Evolutionary conservation across 805 yeast species (phyloP).

Genomic region (Metschnikowia proteae): DNA sequence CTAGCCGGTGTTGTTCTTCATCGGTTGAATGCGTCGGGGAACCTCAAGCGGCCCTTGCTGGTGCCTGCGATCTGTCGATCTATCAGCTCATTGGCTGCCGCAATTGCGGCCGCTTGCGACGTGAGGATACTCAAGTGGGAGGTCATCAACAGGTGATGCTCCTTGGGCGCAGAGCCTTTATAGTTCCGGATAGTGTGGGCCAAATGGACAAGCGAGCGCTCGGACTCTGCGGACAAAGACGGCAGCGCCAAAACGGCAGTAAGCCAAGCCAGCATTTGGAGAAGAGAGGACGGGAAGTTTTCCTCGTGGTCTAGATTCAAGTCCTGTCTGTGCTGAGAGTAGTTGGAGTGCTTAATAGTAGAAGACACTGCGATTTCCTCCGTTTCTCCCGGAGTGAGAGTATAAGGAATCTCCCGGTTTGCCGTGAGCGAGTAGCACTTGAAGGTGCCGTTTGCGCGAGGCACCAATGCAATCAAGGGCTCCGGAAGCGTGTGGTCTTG

Average conservation of each 20-base stretch:
- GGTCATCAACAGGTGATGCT: slow-evolving; percentile 19
- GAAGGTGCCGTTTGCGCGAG: slow-evolving; percentile 4
- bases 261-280: slow-evolving; percentile 24
- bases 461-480: slow-evolving; percentile 11
- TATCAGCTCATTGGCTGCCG: slow-evolving; percentile 11
- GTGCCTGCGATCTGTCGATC: slow-evolving; percentile 8
- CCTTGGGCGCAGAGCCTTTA: slow-evolving; percentile 8
- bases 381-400: slow-evolving; percentile 25
- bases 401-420: slow-evolving; percentile 11
- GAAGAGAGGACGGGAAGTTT: slow-evolving; percentile 13
- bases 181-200: slow-evolving; percentile 22
- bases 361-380: slow-evolving; percentile 35
- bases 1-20: not conserved
- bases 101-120: slow-evolving; percentile 23
- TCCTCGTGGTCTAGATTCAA: slow-evolving; percentile 11
- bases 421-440: slow-evolving; percentile 7
- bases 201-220: slow-evolving; percentile 23
- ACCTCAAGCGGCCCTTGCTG: slow-evolving; percentile 1
- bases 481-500: not conserved
- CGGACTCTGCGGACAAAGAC: slow-evolving; percentile 7
- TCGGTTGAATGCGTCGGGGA: not conserved
- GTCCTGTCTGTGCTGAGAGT: slow-evolving; percentile 16
- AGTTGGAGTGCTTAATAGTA: slow-evolving; percentile 25
- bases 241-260: slow-evolving; percentile 17
- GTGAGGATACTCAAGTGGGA: slow-evolving; percentile 31